Evolutionary conservation across 2,329 filamentous ascomycete genomes (phyloP).

Genomic region (Colletotrichum lentis): DNA sequence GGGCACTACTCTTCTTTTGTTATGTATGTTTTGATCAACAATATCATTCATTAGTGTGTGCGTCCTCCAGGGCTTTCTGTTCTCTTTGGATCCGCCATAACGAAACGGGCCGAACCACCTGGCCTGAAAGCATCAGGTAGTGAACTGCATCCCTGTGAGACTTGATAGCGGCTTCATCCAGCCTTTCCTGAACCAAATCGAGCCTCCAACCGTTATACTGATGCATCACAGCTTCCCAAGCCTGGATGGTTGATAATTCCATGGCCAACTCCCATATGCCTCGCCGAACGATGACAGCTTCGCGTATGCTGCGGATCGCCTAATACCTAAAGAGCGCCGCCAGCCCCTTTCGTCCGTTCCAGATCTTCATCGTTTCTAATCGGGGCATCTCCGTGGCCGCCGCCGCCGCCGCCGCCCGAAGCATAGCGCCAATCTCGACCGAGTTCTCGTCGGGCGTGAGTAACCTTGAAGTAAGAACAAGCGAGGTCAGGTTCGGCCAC

Average conservation of each 20-base stretch:
- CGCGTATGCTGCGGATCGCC: slow-evolving; percentile 16
- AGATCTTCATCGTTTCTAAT: slow-evolving; percentile 48
- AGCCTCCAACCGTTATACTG: slow-evolving; percentile 39
- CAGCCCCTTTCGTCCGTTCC: slow-evolving; percentile 46
- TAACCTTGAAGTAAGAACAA: slow-evolving; percentile 45
- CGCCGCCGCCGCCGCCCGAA: slow-evolving; percentile 41
- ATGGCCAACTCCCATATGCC: slow-evolving; percentile 45
- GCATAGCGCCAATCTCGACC: slow-evolving; percentile 40
- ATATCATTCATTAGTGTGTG: slow-evolving; percentile 19
- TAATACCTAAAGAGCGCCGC: slow-evolving; percentile 47
- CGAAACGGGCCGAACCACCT: slow-evolving; percentile 47
- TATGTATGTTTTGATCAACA: not conserved
- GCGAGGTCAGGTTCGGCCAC: slow-evolving; percentile 46
- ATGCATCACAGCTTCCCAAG: slow-evolving; percentile 44
- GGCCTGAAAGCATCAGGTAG: slow-evolving; percentile 43
- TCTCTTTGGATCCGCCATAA: slow-evolving; percentile 47
- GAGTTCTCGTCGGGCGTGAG: slow-evolving; percentile 41
- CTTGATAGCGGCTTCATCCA: slow-evolving; percentile 43
- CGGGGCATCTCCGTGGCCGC: slow-evolving; percentile 45
- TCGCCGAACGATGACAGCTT: slow-evolving; percentile 43
- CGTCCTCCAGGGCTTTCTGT: slow-evolving; percentile 41
- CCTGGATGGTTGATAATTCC: slow-evolving; percentile 39
- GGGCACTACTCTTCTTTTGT: not conserved
- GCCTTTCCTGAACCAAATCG: slow-evolving; percentile 39
- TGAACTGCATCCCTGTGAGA: slow-evolving; percentile 47